These are phyloP conservation scores for Naegleria gruberi DNA, from an alignment of 208 protist genomes.

Conservation along the genomic window DNA sequence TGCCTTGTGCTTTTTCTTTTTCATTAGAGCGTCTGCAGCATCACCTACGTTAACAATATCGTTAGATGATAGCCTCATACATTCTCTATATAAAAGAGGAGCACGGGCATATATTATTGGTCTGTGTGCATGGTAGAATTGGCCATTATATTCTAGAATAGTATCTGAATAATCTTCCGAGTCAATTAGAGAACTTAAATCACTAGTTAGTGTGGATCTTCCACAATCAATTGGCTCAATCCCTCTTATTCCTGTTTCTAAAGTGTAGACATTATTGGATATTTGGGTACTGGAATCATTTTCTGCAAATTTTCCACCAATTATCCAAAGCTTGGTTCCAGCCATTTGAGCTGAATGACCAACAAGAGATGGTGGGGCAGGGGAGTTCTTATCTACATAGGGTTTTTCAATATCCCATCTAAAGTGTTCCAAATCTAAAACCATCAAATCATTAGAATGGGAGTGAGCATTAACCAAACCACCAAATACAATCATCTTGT, in stretches of 20 bases:
- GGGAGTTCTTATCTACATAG: background rate
- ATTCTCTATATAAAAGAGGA: background rate
- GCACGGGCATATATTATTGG: background rate
- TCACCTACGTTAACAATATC: background rate
- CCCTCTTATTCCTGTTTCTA: background rate
- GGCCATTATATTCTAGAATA: background rate
- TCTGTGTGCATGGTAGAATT: background rate
- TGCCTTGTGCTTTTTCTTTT: background rate
- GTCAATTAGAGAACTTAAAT: background rate
- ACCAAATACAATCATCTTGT: slow-evolving; percentile 22
- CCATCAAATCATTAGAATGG: background rate
- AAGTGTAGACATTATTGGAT: background rate
- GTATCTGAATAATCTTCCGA: background rate
- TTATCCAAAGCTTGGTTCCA: background rate
- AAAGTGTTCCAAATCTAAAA: background rate
- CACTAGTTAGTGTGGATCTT: background rate
- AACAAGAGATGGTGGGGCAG: background rate
- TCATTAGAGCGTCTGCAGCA: background rate
- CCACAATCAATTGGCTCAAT: slow-evolving; percentile 13
- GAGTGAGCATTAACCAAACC: background rate
- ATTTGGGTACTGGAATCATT: background rate
- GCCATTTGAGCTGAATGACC: background rate
- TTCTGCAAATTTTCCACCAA: background rate
- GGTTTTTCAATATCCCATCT: background rate
- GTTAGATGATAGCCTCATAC: background rate